Evolutionary conservation across 257 asterid genomes (phyloP).

Genomic region (Solanum virginianum): DNA sequence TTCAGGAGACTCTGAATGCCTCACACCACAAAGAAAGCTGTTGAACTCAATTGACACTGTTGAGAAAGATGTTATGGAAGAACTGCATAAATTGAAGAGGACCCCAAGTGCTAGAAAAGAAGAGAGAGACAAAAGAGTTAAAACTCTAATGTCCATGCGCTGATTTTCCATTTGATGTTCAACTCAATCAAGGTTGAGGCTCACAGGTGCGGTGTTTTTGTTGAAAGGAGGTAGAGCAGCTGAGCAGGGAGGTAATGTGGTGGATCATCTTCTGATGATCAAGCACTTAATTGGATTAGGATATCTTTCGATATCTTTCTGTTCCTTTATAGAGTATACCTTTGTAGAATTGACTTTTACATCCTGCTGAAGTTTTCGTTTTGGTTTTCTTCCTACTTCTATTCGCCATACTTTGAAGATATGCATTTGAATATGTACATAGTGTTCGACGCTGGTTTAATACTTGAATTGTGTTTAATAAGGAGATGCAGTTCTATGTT

Average conservation of each 20-base stretch:
- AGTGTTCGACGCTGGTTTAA: neutral
- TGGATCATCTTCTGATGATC: constrained; percentile 45
- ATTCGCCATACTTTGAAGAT: neutral
- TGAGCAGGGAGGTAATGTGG: constrained; percentile 7
- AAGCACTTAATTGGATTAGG: constrained; percentile 16
- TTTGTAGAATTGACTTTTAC: neutral
- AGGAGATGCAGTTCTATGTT: neutral
- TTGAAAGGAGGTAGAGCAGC: constrained; percentile 6
- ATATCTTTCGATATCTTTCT: constrained; percentile 4
- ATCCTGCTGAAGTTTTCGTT: neutral
- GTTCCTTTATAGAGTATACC: neutral
- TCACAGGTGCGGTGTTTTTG: neutral
- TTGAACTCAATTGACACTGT: constrained; percentile 57
- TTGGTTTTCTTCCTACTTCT: neutral
- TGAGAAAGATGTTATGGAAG: constrained; percentile 64
- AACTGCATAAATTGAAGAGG: constrained; percentile 47
- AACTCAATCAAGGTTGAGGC: constrained; percentile 59
- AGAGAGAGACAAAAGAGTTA: constrained; percentile 49
- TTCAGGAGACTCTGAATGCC: constrained; percentile 22
- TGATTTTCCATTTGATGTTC: constrained; percentile 1
- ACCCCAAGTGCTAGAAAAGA: constrained; percentile 56
- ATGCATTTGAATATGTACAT: neutral
- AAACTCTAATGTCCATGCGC: constrained; percentile 70
- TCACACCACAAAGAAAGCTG: constrained; percentile 63
- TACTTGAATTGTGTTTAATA: neutral